Evolutionary conservation across 192 early-diverging fungal genomes (phyloP), one percentile per base, ranked within the genome.

Genomic region (Linnemannia exigua): DNA sequence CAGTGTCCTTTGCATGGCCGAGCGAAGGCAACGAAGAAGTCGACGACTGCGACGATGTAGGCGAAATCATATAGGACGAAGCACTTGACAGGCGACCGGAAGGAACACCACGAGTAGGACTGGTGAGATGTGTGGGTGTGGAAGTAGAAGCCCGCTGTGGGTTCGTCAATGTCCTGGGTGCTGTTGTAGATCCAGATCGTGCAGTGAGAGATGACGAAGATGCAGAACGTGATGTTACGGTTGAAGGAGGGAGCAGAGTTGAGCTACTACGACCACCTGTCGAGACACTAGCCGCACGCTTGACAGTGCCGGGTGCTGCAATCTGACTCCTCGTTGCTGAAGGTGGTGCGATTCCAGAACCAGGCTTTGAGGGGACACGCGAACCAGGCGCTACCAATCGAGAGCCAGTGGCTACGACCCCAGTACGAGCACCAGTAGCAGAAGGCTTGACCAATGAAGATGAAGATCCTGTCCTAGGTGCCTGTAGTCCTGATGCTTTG

Each of bases 11-110:
- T 6, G 31, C n/a, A 33, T 77, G 68, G 9, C 70, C 37, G 17
- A 79, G 50, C 22, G 70, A 71, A 7, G 68, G 35, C 36, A 79
- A 37, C 0, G 77, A 79, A 0, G 76, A 84, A 22, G 77, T 79
- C 5, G 80, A 81, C 14, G 80, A 81, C 9, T 75, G 74, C 0
- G 80, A 76, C 0, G 74, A 81, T 3, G 80, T 72, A 28, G 83
- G 83, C 16, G 82, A 84, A 16, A 63, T 28, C 82, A 84, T 66
- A 22, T 74, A 54, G 28, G 46, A 36, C 28, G 76, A 67, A 1
- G 71, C 31, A 12, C 72, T 48, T 1, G 80, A 38, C 36, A 20
- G 48, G 11, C 76, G 76, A 25, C 41, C 41, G 4, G 74, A 71
- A 22, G 36, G 25, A 11, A 38, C 20, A 70, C 15, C 35, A 19